Percentiles rank a stretch among this genome's conserved stretches.
Evolutionary conservation across 2,329 filamentous ascomycete genomes (phyloP).

Genomic region (Ploettnerulaceae sp.): DNA sequence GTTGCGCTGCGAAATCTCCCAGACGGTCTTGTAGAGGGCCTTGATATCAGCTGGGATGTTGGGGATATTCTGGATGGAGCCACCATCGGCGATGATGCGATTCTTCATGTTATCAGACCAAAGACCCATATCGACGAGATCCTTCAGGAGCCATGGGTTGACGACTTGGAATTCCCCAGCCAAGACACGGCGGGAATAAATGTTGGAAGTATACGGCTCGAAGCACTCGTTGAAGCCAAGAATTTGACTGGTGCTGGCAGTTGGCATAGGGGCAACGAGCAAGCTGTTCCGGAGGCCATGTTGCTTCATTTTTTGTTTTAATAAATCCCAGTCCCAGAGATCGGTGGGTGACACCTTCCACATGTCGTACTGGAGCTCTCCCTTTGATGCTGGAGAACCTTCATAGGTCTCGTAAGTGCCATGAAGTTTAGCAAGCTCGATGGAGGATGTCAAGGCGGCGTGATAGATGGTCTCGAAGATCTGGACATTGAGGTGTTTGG

Average conservation of each 20-base stretch:
- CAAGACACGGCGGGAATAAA: conserved; percentile 96
- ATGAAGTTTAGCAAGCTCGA: conserved; percentile 75
- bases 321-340: conserved; percentile 89
- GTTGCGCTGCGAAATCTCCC: conserved; percentile 95
- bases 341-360: conserved; percentile 92
- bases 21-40: conserved; percentile 97
- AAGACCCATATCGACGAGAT: conserved; percentile 93
- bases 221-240: conserved; percentile 99
- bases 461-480: conserved; percentile 99
- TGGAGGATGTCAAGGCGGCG: conserved; percentile 83
- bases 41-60: conserved; percentile 97
- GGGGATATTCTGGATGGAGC: conserved; percentile 93
- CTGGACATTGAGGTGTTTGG: conserved; percentile 89
- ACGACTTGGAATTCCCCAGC: conserved; percentile 99
- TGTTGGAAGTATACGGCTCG: conserved; percentile 99
- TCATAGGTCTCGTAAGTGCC: conserved; percentile 88
- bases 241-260: conserved; percentile 94
- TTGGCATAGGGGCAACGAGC: conserved; percentile 95
- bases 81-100: conserved; percentile 95
- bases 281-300: conserved; percentile 94
- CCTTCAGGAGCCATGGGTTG: conserved; percentile 97
- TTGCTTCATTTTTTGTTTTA: conserved; percentile 89
- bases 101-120: conserved; percentile 99
- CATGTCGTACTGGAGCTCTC: conserved; percentile 97
- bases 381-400: conserved; percentile 90